Base-by-base conservation (phyloP, 352 stramenopile species). In the Plasmopara muralis region DNA sequence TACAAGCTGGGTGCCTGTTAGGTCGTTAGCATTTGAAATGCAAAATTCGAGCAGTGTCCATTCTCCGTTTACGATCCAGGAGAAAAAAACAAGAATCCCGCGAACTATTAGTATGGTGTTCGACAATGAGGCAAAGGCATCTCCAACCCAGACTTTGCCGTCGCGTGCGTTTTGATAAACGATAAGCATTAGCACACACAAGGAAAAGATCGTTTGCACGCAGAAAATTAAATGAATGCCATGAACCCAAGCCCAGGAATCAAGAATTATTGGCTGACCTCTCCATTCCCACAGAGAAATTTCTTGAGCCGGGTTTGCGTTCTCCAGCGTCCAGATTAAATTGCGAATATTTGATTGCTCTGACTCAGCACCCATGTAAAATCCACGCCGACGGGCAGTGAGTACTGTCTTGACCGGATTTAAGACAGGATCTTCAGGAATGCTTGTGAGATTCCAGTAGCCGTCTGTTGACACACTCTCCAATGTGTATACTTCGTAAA, bases 21-120 rank as follows among this genome's bases (percentile, higher is more conserved):
- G 30, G 18, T 60, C 54, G 16, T 71, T 73, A 2, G 53, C 66
- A 4, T 75, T 64, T 4, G 54, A 60, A 29, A 76, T 60, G 29
- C 66, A 72, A 42, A 78, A 77, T 39, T 79, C 72, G 7, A 61
- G 48, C 9, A 83, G 35, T 0, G 61, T 66, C 73, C 70, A 84
- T 40, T 75, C 66, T 9, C 51, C 57, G 43, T 83, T 67, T 7
- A 79, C 59, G 15, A 53, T 62, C 64, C 68, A 77, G 15, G 67
- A 66, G 9, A 66, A 15, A n/a, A 74, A 56, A 5, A 80, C 60
- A 13, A 74, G 50, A 0, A 65, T 42, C 8, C 65, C 60, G 14
- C 70, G 57, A 0, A 74, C 13, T 50, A 67, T 63, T 1, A 81
- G 49, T 4, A 53, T 80, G 15, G 49, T 60, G 35, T 70, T 70